phyloP scores from a whole-genome alignment of 805 yeast genomes.

The Metschnikowia colocasiae region DNA sequence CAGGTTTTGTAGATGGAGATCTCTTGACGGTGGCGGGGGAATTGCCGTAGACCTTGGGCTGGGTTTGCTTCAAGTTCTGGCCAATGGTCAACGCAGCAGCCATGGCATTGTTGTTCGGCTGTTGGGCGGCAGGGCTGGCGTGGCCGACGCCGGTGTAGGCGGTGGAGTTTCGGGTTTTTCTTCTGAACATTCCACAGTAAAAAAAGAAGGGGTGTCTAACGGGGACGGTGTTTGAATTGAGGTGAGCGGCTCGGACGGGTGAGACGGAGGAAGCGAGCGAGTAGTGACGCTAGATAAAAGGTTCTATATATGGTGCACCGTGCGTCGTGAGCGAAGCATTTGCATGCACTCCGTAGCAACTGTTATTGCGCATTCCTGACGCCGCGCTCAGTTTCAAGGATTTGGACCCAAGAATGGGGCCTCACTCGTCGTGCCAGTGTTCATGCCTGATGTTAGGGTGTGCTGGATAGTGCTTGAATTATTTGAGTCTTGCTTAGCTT shows the following conservation, averaged over 20 bases:
- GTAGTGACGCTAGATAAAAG: neutral
- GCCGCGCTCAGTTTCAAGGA: neutral
- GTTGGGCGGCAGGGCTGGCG: constrained; percentile 28
- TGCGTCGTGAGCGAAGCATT: constrained; percentile 5
- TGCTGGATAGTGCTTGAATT: no score
- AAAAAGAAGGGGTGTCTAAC: neutral
- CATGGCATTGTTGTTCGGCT: constrained; percentile 38
- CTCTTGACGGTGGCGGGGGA: constrained; percentile 11
- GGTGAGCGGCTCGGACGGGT: neutral
- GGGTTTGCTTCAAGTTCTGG: constrained; percentile 23
- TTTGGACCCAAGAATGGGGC: neutral
- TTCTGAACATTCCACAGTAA: constrained; percentile 21
- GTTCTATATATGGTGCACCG: constrained; percentile 1
- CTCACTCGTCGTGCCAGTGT: no score
- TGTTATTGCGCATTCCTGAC: constrained; percentile 3
- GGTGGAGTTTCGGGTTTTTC: constrained; percentile 31
- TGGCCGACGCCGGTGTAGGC: constrained; percentile 44
- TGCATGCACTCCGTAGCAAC: constrained; percentile 4
- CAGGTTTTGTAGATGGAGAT: constrained; percentile 16
- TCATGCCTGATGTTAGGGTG: no score
- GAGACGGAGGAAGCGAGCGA: no score
- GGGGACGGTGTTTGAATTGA: neutral
- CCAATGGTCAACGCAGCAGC: constrained; percentile 47
- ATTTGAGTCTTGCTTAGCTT: no score
- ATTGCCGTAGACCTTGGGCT: constrained; percentile 14